phyloP scores from a whole-genome alignment of 257 asterid genomes.

The Ophiorrhiza pumila region DNA sequence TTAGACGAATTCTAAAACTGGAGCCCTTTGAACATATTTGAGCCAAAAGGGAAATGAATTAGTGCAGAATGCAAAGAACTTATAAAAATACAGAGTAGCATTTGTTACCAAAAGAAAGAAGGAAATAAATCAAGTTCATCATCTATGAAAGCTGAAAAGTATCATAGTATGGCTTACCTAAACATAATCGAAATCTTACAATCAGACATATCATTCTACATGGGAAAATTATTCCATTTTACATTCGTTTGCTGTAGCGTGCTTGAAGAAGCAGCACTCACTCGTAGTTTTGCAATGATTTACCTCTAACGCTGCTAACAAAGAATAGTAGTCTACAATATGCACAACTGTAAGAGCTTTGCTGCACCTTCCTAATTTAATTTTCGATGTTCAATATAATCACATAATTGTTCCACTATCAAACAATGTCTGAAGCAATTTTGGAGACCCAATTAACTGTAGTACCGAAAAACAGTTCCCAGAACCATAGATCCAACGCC shows the following conservation, averaged over 20 bases:
- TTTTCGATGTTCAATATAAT: conserved; percentile 14
- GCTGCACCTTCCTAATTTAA: not conserved
- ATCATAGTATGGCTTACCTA: not conserved
- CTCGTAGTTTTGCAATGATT: too few relatives aligned
- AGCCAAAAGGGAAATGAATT: too few relatives aligned
- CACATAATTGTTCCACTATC: conserved; percentile 35
- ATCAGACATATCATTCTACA: not conserved
- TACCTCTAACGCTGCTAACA: not conserved
- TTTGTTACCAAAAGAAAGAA: too few relatives aligned
- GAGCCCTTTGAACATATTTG: too few relatives aligned
- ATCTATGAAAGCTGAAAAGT: too few relatives aligned
- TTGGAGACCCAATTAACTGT: conserved; percentile 60
- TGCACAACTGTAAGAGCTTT: conserved; percentile 5
- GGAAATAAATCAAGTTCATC: too few relatives aligned
- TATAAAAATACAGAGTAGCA: too few relatives aligned
- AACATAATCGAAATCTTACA: not conserved
- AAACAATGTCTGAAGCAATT: conserved; percentile 42
- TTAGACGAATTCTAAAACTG: too few relatives aligned
- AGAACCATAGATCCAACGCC: conserved; percentile 89
- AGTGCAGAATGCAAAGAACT: too few relatives aligned
- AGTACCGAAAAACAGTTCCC: conserved; percentile 84
- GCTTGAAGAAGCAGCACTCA: not conserved
- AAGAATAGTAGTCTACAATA: not conserved
- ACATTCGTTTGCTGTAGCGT: not conserved
- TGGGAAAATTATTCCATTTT: not conserved